Conservation (phyloP, 805 yeast genomes). For the Candida arabinofermentans region DNA sequence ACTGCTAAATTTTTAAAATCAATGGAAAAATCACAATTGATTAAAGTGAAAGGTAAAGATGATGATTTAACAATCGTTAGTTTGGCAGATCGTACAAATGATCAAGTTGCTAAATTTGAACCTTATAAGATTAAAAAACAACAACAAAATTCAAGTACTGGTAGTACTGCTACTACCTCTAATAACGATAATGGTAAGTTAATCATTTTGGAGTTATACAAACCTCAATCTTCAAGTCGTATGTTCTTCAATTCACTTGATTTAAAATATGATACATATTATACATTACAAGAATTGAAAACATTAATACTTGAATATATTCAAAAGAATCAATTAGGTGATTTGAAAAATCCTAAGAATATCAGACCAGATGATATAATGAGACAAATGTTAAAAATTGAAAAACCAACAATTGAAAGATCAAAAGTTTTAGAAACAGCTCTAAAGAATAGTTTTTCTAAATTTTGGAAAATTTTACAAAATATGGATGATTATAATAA, state of each 20-base stretch:
- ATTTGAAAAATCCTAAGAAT: conserved; percentile 46
- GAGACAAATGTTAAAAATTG: conserved; percentile 22
- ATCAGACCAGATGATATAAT: conserved; percentile 50
- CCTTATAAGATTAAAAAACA: conserved; percentile 49
- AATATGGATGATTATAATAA: conserved; percentile 33
- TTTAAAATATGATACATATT: conserved; percentile 37
- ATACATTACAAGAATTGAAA: conserved; percentile 53
- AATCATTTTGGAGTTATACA: conserved; percentile 42
- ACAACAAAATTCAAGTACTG: neutral
- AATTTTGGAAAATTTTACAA: conserved; percentile 44
- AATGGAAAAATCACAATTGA: conserved; percentile 71
- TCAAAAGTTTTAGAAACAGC: conserved; percentile 43
- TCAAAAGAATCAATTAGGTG: conserved; percentile 44
- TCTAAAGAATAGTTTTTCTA: conserved; percentile 39
- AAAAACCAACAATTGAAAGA: conserved; percentile 28
- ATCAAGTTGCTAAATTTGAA: conserved; percentile 53
- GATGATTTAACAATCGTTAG: conserved; percentile 66
- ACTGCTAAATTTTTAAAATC: conserved; percentile 79
- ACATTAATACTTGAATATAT: conserved; percentile 54
- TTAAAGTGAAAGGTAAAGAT: conserved; percentile 77
- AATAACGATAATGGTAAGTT: conserved; percentile 11
- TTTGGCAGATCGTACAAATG: conserved; percentile 42
- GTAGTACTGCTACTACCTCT: neutral
- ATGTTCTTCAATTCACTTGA: conserved; percentile 42
- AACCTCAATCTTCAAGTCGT: conserved; percentile 50